Base-by-base conservation (phyloP, 1,139 yeast species). In the Cylindricascospora bacillispora region DNA sequence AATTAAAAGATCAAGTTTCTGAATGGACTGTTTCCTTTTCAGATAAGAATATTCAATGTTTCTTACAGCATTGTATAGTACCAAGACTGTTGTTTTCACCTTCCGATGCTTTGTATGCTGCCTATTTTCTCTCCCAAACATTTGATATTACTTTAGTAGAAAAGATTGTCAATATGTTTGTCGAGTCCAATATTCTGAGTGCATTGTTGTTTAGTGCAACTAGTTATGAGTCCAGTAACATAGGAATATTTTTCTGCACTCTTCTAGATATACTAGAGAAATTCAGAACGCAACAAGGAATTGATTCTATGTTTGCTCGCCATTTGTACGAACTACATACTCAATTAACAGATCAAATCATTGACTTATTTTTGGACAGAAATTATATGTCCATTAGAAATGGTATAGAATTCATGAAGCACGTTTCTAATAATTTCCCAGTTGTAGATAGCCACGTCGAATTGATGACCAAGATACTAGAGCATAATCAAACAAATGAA, bases 351-450 rank as follows among this genome's bases (percentile, higher is more conserved):
- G 69, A 71, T 22, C 57, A 77, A 24, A 47, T 62, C 3, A 51
- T 60, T 6, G 64, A 79, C 9, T 59, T 82, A 27, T 52, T 58
- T 9, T 67, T 72, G 13, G 61, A 63, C 1, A 37, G 40, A 23
- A 80, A 78, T 35, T 86, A 85, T 48, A 79, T 82, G 73, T 74
- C 82, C 3, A 67, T 93, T 31, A 70, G 89, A 38, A 86, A 85
- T 53, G 70, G 83, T 3, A 80, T 86, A 36, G 78, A 81, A 2
- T 71, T 83, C 43, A 60, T 86, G 57, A 82, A 78, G 48, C 75
- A 73, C 41, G 57, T 78, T 36, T 57, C 79, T 19, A 65, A 68
- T 1, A 65, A 69, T 6, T 82, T 74, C 48, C 95, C 95, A 0
- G 59, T 62, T 10, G 70, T 82, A 16, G 75, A 73, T 32, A 73